A percentile compares a stretch with the other conserved stretches of the same genome.
These are phyloP conservation scores for Nymphaea colorata DNA, from an alignment of 164 flowering plant genomes.

Conservation along the genomic window DNA sequence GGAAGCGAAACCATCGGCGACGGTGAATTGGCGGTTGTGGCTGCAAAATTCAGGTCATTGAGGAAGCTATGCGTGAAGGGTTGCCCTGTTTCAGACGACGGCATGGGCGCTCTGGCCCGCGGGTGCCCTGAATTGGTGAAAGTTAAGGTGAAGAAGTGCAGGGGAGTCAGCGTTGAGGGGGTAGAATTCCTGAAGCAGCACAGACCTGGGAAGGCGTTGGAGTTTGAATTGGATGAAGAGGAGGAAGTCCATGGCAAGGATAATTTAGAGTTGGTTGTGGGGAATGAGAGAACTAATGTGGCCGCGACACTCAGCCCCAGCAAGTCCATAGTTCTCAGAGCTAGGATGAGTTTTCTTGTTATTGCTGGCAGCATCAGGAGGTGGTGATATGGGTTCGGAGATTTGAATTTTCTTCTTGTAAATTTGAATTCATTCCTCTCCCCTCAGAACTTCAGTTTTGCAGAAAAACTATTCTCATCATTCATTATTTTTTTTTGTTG, in stretches of 20 bases:
- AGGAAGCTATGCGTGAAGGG: constrained; percentile 75
- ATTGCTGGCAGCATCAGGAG: not conserved
- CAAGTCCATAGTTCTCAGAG: not conserved
- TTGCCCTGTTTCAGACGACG: constrained; percentile 58
- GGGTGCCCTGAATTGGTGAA: constrained; percentile 82
- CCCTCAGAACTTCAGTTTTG: too few species aligned
- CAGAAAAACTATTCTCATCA: too few species aligned
- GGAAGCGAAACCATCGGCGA: constrained; percentile 70
- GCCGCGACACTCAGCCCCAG: not conserved
- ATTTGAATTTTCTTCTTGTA: too few species aligned
- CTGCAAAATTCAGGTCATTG: constrained; percentile 50
- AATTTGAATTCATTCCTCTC: too few species aligned
- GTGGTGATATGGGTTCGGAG: not conserved
- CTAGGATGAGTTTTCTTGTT: not conserved
- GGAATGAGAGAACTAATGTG: not conserved
- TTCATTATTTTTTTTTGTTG: too few species aligned
- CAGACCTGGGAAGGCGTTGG: constrained; percentile 26
- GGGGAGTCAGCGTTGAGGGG: constrained; percentile 45
- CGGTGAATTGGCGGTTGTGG: constrained; percentile 57
- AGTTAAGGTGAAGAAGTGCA: constrained; percentile 81
- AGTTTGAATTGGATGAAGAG: constrained; percentile 43
- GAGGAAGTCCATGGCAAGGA: constrained; percentile 5
- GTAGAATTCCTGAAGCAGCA: constrained; percentile 36
- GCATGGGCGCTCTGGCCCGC: constrained; percentile 55
- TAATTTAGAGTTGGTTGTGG: not conserved